phyloP scores from a whole-genome alignment of 2,329 filamentous ascomycete genomes.

The Calonectria montana region DNA sequence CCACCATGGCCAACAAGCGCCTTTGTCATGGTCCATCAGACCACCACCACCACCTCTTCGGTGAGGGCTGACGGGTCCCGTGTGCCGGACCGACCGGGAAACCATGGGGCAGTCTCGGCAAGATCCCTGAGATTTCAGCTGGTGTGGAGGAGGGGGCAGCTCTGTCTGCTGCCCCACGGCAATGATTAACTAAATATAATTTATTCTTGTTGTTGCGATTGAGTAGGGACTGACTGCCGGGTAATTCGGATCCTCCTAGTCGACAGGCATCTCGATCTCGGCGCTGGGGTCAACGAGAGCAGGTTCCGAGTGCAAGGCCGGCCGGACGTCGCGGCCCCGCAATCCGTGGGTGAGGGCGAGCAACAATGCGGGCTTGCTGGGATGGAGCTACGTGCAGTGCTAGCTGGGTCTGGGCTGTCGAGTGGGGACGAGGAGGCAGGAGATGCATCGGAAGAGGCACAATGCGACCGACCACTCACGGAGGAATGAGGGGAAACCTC shows the following conservation, averaged over 20 bases:
- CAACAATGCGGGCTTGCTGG: slow-evolving; percentile 15
- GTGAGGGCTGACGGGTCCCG: not conserved
- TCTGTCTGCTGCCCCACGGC: not conserved
- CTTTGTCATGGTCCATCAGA: not conserved
- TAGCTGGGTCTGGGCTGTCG: slow-evolving; percentile 25
- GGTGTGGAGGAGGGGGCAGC: not conserved
- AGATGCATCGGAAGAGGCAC: not conserved
- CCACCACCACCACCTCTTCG: not conserved
- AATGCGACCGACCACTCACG: slow-evolving; percentile 15
- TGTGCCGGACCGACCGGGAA: slow-evolving; percentile 2
- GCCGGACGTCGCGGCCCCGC: slow-evolving; percentile 34
- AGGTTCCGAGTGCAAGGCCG: not conserved
- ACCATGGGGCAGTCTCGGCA: not conserved
- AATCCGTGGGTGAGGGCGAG: slow-evolving; percentile 17
- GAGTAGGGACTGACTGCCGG: not conserved
- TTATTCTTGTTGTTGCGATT: not conserved
- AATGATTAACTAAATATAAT: not conserved
- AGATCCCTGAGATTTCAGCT: not conserved
- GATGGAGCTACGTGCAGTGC: slow-evolving; percentile 14
- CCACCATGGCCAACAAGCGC: not conserved
- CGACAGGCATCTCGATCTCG: slow-evolving; percentile 2
- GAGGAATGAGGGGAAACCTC: slow-evolving; percentile 3
- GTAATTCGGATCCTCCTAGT: not conserved
- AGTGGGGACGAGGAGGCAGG: not conserved
- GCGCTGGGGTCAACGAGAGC: not conserved